Base-by-base conservation (phyloP, 1,139 yeast genomes). In the Saccharomyces pastorianus region DNA sequence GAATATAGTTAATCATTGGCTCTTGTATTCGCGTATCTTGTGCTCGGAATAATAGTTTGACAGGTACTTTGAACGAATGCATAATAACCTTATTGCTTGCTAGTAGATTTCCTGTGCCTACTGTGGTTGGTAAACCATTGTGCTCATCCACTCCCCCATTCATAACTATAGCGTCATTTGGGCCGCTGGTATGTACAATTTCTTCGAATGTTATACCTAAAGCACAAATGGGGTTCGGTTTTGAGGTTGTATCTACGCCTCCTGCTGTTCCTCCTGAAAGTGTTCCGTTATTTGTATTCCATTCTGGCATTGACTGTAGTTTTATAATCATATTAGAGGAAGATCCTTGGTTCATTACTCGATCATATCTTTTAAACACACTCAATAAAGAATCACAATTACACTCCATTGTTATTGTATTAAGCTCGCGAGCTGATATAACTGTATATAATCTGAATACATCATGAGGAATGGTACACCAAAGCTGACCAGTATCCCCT, bases 401-500 rank as follows among this genome's bases (percentile, higher is more conserved):
- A 53, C 62, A 65, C 48, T 67, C 71, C 68, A 68, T 64, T 0
- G 70, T 58, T 4, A 68, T 64, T 1, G 68, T 61, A 50, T 62
- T 63, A n/a, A 56, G 52, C 29, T 65, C 68, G 20, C 70, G 59
- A 29, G 59, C 63, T 6, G 69, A 64, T 23, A 54, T 54, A 1
- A 68, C 68, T 5, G 56, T 56, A 51, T 67, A 68, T 6, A 59
- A 53, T 28, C 57, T 58, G 50, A 68, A 68, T 20, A 64, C 67
- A 58, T 67, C 71, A 8, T 52, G 51, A 2, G 71, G 71, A 7
- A 68, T 64, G 6, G 69, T 65, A 47, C 71, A 68, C 71, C 71
- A 68, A 38, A 67, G 53, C 49, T 67, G 70, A 2, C 70, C 70
- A 13, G 60, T 60, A 51, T 67, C 70, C 8, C 61, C 62, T 4